Base-by-base conservation (phyloP, 345 rosid species). In the Citrus cavaleriei region DNA sequence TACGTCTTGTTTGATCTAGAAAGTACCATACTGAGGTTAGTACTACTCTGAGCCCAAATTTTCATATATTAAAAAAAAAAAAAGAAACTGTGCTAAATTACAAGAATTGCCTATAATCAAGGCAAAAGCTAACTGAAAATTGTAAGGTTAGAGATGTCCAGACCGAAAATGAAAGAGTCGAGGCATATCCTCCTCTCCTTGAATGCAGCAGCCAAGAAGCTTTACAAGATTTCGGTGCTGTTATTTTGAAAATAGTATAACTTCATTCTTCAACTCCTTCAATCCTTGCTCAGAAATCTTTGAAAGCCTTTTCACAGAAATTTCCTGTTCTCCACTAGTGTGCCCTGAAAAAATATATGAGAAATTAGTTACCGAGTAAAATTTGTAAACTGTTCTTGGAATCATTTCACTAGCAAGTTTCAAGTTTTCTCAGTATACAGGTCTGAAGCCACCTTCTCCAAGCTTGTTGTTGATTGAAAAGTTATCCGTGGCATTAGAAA, bases 241-340 rank as follows among this genome's bases (percentile, higher is more conserved):
- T 72, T 85, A 87, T 75, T 87, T 86, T 12, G 87, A 85, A 4
- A 89, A 81, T 35, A 84, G 55, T 25, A 67, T 81, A 3, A 81
- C 90, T 69, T 89, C 90, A 27, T 83, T 89, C 78, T 78, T 86
- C 73, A 89, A 86, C 78, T 89, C 92, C 10, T 66, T 63, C 51
- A 68, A 0, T 60, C 93, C 93, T 79, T 85, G 89, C 8, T 85
- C 81, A 14, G 93, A 90, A 75, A 69, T 78, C 42, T 25, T 64
- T 0, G 91, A 86, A 14, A 88, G 84, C 80, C 91, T 85, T 62
- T 90, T 88, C 70, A 90, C 86, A 16, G 89, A 90, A 5, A 90
- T 84, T 74, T 88, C 87, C 37, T 79, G 84, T 22, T 89, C 88
- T 81, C 81, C 25, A 5, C 21, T 3, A 86, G 68, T 18, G 38